Percentiles rank a stretch among this genome's conserved stretches.
These are phyloP conservation scores for Trifolium subterraneum DNA, from an alignment of 306 rosid species.

Conservation along the genomic window DNA sequence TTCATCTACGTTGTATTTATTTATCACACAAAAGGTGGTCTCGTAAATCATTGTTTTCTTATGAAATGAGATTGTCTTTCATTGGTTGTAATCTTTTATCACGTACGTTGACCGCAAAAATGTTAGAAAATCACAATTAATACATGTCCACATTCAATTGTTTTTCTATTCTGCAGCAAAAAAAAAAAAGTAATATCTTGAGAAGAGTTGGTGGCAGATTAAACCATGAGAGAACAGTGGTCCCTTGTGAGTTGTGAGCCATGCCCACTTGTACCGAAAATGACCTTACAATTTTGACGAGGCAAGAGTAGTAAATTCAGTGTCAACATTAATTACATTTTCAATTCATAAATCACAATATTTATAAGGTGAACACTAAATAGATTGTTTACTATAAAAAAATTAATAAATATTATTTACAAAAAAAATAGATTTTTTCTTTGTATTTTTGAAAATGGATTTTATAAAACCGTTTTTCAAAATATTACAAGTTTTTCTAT, in stretches of 20 bases:
- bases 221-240: conserved; percentile 43
- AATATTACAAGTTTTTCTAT: no score
- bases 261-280: conserved; percentile 64
- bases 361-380: no score
- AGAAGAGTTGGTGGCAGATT: conserved; percentile 40
- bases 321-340: neutral
- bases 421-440: no score
- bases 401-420: no score
- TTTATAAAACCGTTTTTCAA: no score
- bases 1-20: neutral
- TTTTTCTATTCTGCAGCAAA: no score
- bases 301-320: conserved; percentile 38
- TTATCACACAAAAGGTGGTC: neutral
- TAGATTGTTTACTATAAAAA: no score
- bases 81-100: neutral
- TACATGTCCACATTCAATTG: neutral
- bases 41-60: neutral
- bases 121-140: neutral
- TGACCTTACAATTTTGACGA: conserved; percentile 54
- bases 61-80: neutral
- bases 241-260: conserved; percentile 37
- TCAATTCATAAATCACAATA: conserved; percentile 37
- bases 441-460: no score
- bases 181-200: neutral
- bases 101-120: neutral